Evolutionary conservation across 805 yeast genomes (phyloP), one percentile per base, ranked within the genome.

Genomic region (Wickerhamomyces queroliae): DNA sequence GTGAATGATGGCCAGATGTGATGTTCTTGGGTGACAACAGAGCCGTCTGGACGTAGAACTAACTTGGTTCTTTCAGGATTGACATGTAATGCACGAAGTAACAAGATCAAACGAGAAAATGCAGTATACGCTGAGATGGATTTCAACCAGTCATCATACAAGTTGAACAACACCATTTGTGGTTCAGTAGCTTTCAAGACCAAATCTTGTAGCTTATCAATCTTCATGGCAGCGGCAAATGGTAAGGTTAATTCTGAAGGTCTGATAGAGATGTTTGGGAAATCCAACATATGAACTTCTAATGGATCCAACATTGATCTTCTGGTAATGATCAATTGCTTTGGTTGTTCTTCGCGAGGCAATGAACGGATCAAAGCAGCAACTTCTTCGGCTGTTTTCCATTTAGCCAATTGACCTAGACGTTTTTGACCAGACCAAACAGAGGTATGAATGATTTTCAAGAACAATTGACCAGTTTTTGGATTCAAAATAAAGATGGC

Each of bases 341-440:
- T 84, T 2, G 99, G 99, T 53, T 89, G 96, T 61, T 93, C 96
- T 53, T 91, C 97, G 39, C 78, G 72, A 1, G 97, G 97, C 39
- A 93, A 64, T 0, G 97, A 86, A 32, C 96, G 72, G 16, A 93
- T 74, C 47, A 93, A 66, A 0, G 95, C 95, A 13, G 96, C 91
- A 18, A 88, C 95, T 61, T 91, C 98, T 62, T 93, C 99, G 0
- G 99, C 98, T 2, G 98, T 81, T 59, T 91, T 93, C 99, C 99
- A 93, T 58, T 93, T 93, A 2, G 98, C 90, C 47, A 93, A 65
- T 56, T 93, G 97, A 22, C 93, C 83, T 44, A 91, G 70, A 52
- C 97, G 82, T 54, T 88, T 90, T 60, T 93, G 98, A 16, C 99
- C 99, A 4, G 95, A 83, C 95, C 96, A 93, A 2, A 88, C 95